Evolutionary conservation across 2,329 filamentous ascomycete species (phyloP), one percentile per base, ranked within the genome.

Genomic region (Calonectria pseudoreteaudii): DNA sequence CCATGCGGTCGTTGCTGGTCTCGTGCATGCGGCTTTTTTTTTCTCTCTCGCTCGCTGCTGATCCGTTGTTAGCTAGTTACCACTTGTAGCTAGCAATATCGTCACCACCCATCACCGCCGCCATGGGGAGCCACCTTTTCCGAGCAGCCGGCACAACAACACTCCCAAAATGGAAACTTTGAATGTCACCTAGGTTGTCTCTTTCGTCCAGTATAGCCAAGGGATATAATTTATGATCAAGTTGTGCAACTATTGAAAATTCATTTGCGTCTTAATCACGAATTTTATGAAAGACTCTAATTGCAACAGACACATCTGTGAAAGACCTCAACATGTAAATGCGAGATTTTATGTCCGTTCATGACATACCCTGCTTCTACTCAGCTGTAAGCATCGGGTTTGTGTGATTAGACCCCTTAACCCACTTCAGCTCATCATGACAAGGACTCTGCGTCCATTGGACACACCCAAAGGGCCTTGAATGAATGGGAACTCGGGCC

Each of bases 11-110:
- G 65, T 60, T 47, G 41, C 67, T 69, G 47, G 64, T 53, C 70
- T 60, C 64, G 70, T 72, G 70, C 66, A 65, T 72, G 70, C 58
- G 70, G 66, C 70, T 72, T 72, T 72, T 72, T 68, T 68, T 38
- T 11, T 10, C 20, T 47, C 14, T 14, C 30, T 50, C 38, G 10
- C 28, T 28, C 16, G 9, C 28, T 44, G 38, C 36, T 64, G 38
- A 38, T 50, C 34, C 13, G 58, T 13, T 44, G 28, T 38, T 65
- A 56, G 58, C 41, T 56, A 38, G 31, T 49, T 44, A 34, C 60
- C 56, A 26, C 41, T 65, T 49, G 41, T 47, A 31, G 60, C 60
- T 65, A 44, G 60, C 41, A 49, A 44, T 47, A 47, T 16, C 41
- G 26, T 49, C 38, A 49, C 30, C 60, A 16, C 16, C 26, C 60